These are phyloP conservation scores for Aaosphaeria pasadenensis DNA, from an alignment of 2,329 filamentous ascomycete species.

Conservation along the genomic window DNA sequence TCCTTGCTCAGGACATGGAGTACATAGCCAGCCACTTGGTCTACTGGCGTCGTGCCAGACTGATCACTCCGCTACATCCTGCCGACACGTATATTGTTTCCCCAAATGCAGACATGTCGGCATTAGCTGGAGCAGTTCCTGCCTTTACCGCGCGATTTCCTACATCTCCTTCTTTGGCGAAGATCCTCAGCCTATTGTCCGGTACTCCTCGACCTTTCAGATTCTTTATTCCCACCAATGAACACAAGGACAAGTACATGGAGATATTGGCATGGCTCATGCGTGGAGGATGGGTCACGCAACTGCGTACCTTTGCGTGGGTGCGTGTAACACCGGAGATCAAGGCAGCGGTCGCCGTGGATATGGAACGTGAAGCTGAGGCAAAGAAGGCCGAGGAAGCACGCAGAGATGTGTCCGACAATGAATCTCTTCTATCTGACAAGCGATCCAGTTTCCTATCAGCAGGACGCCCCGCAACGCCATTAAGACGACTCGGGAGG, in stretches of 20 bases:
- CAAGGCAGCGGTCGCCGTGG: conserved; percentile 73
- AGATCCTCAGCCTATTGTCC: conserved; percentile 82
- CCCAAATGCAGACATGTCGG: conserved; percentile 77
- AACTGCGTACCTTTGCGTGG: conserved; percentile 88
- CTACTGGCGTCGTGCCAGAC: conserved; percentile 90
- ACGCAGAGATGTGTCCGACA: conserved; percentile 28
- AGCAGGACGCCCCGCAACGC: conserved; percentile 24
- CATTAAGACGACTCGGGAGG: conserved; percentile 18
- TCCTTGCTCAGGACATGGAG: conserved; percentile 77
- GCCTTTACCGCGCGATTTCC: conserved; percentile 79
- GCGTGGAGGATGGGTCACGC: conserved; percentile 88
- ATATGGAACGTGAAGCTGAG: conserved; percentile 52
- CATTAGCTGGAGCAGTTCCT: conserved; percentile 65
- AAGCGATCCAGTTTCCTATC: conserved; percentile 31
- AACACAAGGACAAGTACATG: conserved; percentile 83
- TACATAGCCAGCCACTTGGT: conserved; percentile 90
- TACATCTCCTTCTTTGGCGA: conserved; percentile 75
- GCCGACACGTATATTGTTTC: conserved; percentile 89
- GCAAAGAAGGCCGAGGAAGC: conserved; percentile 29
- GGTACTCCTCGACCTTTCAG: conserved; percentile 80
- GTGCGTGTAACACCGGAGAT: conserved; percentile 81
- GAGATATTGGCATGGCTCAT: conserved; percentile 91
- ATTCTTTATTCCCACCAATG: conserved; percentile 78
- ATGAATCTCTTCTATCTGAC: conserved; percentile 22
- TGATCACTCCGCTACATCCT: conserved; percentile 85